Conservation (phyloP, 768 basidiomycete species). For the Serendipita sp. region DNA sequence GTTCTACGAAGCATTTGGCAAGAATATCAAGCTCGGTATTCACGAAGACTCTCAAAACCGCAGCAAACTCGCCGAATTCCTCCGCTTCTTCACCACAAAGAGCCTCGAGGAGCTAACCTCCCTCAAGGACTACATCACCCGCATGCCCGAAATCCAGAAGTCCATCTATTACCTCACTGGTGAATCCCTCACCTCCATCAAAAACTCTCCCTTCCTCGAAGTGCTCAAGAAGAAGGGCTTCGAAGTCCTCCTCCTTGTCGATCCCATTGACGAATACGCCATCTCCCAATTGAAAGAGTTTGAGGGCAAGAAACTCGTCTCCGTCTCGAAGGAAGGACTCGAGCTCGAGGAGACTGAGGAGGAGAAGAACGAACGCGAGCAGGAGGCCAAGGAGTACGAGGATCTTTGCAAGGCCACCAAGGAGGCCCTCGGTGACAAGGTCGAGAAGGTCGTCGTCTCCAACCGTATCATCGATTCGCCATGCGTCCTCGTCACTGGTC, state of each 20-base stretch:
- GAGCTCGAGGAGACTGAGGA: constrained; percentile 38
- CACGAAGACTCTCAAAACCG: constrained; percentile 38
- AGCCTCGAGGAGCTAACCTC: constrained; percentile 32
- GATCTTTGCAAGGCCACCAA: constrained; percentile 33
- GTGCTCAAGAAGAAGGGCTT: constrained; percentile 40
- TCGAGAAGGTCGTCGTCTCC: constrained; percentile 36
- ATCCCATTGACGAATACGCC: constrained; percentile 39
- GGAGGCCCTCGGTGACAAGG: constrained; percentile 37
- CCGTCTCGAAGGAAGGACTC: constrained; percentile 37
- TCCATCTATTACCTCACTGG: constrained; percentile 40
- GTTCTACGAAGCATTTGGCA: constrained; percentile 37
- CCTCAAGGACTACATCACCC: constrained; percentile 39
- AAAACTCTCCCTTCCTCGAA: constrained; percentile 38
- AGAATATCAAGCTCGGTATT: constrained; percentile 40
- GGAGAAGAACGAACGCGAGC: constrained; percentile 32
- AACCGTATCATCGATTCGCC: constrained; percentile 32
- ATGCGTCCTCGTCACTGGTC: constrained; percentile 32
- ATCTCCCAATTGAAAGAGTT: constrained; percentile 37
- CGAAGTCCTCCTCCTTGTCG: constrained; percentile 35
- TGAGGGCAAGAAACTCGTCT: constrained; percentile 35
- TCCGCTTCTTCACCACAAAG: constrained; percentile 38
- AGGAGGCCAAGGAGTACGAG: constrained; percentile 29
- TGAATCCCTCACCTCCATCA: constrained; percentile 28
- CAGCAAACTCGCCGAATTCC: constrained; percentile 37
- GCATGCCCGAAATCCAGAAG: constrained; percentile 38